These are phyloP conservation scores for Lentinula aciculospora DNA, from an alignment of 768 basidiomycete genomes.

Conservation along the genomic window DNA sequence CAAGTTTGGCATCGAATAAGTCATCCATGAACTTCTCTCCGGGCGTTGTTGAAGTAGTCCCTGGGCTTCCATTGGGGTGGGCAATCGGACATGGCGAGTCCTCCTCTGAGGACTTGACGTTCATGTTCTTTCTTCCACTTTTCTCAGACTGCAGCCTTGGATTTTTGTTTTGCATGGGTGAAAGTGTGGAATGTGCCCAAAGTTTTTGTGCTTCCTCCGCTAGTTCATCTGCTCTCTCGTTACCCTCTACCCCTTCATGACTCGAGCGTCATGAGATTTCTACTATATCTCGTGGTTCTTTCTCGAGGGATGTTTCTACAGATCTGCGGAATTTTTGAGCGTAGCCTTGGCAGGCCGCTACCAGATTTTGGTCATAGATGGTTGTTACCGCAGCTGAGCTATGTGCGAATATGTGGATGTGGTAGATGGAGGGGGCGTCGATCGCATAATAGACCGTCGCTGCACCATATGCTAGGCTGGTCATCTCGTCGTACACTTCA, in stretches of 20 bases:
- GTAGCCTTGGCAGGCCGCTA: constrained; percentile 9
- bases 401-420: constrained; percentile 20
- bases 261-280: constrained; percentile 9
- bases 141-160: too few species aligned
- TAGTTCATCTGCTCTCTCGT: constrained; percentile 7
- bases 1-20: too few species aligned
- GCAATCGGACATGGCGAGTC: too few species aligned
- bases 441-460: constrained; percentile 11
- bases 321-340: constrained; percentile 1
- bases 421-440: constrained; percentile 8
- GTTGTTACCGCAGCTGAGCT: constrained; percentile 16
- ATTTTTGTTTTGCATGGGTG: neutral
- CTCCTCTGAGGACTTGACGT: too few species aligned
- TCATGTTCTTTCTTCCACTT: too few species aligned
- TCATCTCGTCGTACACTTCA: constrained; percentile 13
- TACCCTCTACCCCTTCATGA: constrained; percentile 7
- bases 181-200: neutral
- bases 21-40: too few species aligned
- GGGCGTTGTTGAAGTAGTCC: too few species aligned
- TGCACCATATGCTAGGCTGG: constrained; percentile 12
- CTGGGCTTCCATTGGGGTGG: too few species aligned
- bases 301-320: neutral
- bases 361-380: constrained; percentile 14
- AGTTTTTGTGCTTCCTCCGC: neutral
- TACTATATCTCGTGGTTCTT: neutral